Evolutionary conservation across 164 flowering plant species (phyloP).

Genomic region (Brasenia schreberi): DNA sequence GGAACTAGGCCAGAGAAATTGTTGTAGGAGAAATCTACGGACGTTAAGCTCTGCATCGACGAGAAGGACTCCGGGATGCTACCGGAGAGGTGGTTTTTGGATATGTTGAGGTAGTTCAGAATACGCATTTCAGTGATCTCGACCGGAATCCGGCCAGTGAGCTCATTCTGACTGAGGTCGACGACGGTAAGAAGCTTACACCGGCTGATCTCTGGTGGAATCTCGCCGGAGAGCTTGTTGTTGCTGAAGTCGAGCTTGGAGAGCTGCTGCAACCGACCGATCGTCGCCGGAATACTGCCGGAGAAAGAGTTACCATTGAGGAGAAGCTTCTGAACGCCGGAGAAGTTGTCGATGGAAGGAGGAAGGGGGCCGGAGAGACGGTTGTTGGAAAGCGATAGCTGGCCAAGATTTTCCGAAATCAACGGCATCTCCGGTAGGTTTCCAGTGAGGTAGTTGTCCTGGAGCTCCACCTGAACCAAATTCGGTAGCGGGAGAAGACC

Average conservation of each 20-base stretch:
- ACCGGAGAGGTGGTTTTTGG: slow-evolving; percentile 71
- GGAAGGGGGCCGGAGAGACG: slow-evolving; percentile 65
- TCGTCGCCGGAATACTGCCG: slow-evolving; percentile 62
- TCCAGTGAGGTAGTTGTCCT: slow-evolving; percentile 60
- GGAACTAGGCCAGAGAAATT: slow-evolving; percentile 90
- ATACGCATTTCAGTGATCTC: slow-evolving; percentile 74
- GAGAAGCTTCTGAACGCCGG: slow-evolving; percentile 80
- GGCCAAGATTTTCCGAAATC: slow-evolving; percentile 43
- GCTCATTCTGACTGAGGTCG: slow-evolving; percentile 77
- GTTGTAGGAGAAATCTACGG: slow-evolving; percentile 88
- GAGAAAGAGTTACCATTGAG: slow-evolving; percentile 79
- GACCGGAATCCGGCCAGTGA: slow-evolving; percentile 66
- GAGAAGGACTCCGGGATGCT: slow-evolving; percentile 61
- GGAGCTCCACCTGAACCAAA: slow-evolving; percentile 76
- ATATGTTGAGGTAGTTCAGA: slow-evolving; percentile 73
- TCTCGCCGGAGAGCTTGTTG: slow-evolving; percentile 56
- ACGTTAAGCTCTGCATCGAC: slow-evolving; percentile 84
- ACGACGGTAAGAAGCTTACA: slow-evolving; percentile 72
- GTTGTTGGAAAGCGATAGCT: slow-evolving; percentile 78
- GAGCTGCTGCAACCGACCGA: slow-evolving; percentile 78
- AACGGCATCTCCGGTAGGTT: slow-evolving; percentile 43
- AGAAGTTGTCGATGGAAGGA: slow-evolving; percentile 58
- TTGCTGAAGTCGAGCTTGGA: slow-evolving; percentile 82
- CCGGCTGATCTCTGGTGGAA: slow-evolving; percentile 63
- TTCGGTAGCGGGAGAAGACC: slow-evolving; percentile 62